Evolutionary conservation across 495 filamentous ascomycete genomes (phyloP).

Genomic region (Penicillium manginii): DNA sequence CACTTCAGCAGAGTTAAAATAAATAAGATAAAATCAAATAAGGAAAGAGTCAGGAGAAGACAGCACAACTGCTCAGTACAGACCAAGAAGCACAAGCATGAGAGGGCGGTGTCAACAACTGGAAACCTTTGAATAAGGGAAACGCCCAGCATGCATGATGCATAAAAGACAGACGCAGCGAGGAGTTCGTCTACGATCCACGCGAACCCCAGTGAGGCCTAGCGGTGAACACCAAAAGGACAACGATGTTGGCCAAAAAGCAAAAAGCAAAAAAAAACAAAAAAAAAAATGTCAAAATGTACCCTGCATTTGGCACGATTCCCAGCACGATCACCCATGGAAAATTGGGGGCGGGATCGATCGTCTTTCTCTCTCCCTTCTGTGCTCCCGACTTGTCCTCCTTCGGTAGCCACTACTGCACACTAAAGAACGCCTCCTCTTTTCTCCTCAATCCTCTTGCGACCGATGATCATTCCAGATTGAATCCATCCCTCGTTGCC

Average conservation of each 20-base stretch:
- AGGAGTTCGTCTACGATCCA: constrained; percentile 3
- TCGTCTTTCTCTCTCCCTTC: background rate
- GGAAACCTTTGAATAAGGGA: too few relatives aligned
- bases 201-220: background rate
- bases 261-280: too few relatives aligned
- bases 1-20: background rate
- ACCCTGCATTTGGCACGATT: constrained; percentile 1
- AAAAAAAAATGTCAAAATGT: background rate
- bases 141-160: constrained; percentile 3
- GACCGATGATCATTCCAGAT: constrained; percentile 16
- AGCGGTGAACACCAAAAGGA: background rate
- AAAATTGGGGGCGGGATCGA: constrained; percentile 4
- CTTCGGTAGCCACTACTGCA: constrained; percentile 18
- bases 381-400: background rate
- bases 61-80: background rate
- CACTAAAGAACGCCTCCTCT: constrained; percentile 15
- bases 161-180: background rate
- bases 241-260: background rate
- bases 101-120: background rate
- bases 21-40: background rate
- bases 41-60: background rate
- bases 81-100: background rate
- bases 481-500: constrained; percentile 23
- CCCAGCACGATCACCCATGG: background rate
- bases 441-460: background rate